Base-by-base conservation (phyloP, 2,329 filamentous ascomycete species). In the Mollisia scopiformis region DNA sequence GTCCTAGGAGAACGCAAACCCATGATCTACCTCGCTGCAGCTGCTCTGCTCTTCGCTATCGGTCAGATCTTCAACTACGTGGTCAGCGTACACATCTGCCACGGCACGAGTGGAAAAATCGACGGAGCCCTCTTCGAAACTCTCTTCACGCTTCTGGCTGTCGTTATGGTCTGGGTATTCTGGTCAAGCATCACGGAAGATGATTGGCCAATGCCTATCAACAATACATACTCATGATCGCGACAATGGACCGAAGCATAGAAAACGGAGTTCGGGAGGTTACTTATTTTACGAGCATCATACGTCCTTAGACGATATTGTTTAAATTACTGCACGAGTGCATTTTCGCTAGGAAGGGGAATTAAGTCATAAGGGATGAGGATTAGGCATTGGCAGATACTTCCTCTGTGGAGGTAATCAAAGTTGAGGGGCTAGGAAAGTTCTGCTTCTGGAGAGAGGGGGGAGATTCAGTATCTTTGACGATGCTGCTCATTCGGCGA, bases 101-200 rank as follows among this genome's bases (percentile, higher is more conserved):
- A 88, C 23, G 92, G 92, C 47, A 91, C 93, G 0, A 73, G 81
- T 43, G 92, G 93, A 67, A 93, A 91, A 75, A 96, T 99, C 72
- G 94, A 99, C 73, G 95, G 95, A 53, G 87, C 94, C 6, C 78
- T 99, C 0, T 99, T 99, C 75, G 86, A 97, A 76, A 96, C 93
- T 0, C 80, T 98, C 6, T 98, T 99, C 79, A 98, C 93, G 0
- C 81, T 97, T 0, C 79, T 94, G 13, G 84, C 93, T 0, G 92
- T 99, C 4, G 82, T 92, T 19, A 87, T 87, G 77, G 79, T 97
- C 66, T 99, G 95, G 93, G 77, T 91, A 59, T 99, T 99, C 82
- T 99, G 95, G 95, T 96, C 93, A 50, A 97, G 93, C 79, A 99
- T 99, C 71, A 99, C 95, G 16, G 95, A 99, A 78, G 95, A 99